phyloP scores from a whole-genome alignment of 176 grass and related monocot species.

The Lolium perenne region DNA sequence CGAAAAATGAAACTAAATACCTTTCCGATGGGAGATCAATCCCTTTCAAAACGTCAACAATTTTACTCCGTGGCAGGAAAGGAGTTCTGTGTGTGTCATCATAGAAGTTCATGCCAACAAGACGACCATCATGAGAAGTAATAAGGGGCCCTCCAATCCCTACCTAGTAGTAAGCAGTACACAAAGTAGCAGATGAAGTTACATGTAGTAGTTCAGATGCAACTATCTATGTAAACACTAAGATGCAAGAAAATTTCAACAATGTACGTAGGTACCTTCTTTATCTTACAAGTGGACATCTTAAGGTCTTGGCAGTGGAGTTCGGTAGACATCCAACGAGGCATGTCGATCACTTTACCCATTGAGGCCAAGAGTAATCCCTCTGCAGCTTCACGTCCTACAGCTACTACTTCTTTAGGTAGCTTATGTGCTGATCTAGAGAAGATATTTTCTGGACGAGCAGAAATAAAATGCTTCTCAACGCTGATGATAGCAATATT shows the following conservation, averaged over 20 bases:
- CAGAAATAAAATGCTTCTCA: not conserved
- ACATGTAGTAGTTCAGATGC: not conserved
- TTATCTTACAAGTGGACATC: slow-evolving; percentile 38
- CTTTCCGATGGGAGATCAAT: not conserved
- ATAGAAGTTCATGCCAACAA: slow-evolving; percentile 42
- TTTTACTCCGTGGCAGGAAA: not conserved
- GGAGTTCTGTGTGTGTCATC: slow-evolving; percentile 10
- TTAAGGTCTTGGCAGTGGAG: slow-evolving; percentile 32
- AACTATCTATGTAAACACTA: not conserved
- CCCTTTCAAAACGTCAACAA: not conserved
- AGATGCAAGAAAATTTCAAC: not conserved
- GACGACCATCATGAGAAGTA: slow-evolving; percentile 13
- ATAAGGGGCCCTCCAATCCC: slow-evolving; percentile 34
- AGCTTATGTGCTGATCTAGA: not conserved
- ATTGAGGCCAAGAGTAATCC: slow-evolving; percentile 31
- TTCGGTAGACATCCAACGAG: not conserved
- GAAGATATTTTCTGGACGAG: slow-evolving; percentile 8
- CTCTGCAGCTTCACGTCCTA: not conserved
- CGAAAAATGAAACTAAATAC: not conserved
- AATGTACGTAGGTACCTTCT: slow-evolving; percentile 5
- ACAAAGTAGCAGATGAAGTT: not conserved
- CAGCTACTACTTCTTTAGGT: slow-evolving; percentile 14
- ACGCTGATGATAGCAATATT: slow-evolving; percentile 40
- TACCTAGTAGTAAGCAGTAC: not conserved
- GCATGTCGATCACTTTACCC: slow-evolving; percentile 20